Evolutionary conservation across 495 filamentous ascomycete genomes (phyloP).

Genomic region (Paragyromitra xinjiangensis): DNA sequence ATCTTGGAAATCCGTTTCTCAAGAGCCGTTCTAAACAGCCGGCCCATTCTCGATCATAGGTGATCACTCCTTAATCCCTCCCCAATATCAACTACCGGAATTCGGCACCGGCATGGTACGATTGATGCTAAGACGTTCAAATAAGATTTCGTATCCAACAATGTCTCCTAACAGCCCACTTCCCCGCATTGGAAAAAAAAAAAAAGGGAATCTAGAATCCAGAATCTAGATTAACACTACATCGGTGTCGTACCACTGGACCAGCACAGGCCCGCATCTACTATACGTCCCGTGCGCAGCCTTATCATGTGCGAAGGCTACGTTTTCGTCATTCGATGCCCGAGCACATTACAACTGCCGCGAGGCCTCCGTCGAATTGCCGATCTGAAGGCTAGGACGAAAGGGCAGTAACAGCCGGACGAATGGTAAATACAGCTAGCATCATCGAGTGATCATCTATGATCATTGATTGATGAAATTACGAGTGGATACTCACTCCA

Average conservation of each 20-base stretch:
- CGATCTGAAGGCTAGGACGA: not conserved
- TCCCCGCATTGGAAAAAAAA: not conserved
- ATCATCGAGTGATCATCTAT: conserved; percentile 26
- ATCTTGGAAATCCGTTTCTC: not conserved
- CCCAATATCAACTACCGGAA: conserved; percentile 5
- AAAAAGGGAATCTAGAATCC: not conserved
- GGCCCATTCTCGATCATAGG: conserved; percentile 16
- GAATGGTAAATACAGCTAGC: not conserved
- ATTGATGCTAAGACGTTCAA: conserved; percentile 27
- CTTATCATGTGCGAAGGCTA: not conserved
- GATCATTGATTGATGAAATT: conserved; percentile 1
- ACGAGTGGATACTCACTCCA: not conserved
- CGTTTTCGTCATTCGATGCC: not conserved
- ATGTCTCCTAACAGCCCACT: conserved; percentile 2
- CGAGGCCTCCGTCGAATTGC: not conserved
- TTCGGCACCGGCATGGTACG: conserved; percentile 20
- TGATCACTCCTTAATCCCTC: conserved; percentile 16
- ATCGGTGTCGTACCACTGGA: not conserved
- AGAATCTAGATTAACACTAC: not conserved
- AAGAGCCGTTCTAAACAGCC: conserved; percentile 18
- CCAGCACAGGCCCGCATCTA: not conserved
- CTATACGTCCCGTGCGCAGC: not conserved
- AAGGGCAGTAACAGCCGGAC: not conserved
- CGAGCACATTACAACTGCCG: not conserved
- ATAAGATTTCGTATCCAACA: conserved; percentile 36